phyloP scores from a whole-genome alignment of 1,284 basidiomycete species.

The Xerocomus minutiporus region DNA sequence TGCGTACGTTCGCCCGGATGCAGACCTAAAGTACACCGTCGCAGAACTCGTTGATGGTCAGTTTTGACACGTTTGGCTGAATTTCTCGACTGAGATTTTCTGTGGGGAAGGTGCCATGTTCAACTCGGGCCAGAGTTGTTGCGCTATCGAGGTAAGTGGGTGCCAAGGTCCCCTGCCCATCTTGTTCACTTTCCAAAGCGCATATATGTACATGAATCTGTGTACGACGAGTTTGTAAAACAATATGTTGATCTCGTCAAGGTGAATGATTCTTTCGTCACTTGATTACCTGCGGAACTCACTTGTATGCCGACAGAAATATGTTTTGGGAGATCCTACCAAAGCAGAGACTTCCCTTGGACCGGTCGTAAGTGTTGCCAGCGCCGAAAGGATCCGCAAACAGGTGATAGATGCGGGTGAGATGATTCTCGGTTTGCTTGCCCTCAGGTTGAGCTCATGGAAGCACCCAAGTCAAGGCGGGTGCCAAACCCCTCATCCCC shows the following conservation, averaged over 20 bases:
- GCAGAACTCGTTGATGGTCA: conserved; percentile 84
- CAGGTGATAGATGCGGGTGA: conserved; percentile 81
- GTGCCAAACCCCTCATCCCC: conserved; percentile 75
- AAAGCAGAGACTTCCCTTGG: conserved; percentile 73
- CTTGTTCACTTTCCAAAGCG: conserved; percentile 47
- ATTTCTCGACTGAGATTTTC: neutral
- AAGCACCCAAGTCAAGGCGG: conserved; percentile 56
- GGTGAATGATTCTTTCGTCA: conserved; percentile 34
- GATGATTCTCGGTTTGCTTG: neutral
- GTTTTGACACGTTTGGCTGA: neutral
- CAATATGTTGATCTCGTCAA: conserved; percentile 72
- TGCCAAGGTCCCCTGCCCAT: neutral
- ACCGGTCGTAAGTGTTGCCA: conserved; percentile 85
- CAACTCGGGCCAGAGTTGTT: conserved; percentile 94
- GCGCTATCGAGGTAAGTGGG: conserved; percentile 65
- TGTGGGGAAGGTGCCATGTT: conserved; percentile 71
- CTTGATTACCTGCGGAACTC: neutral
- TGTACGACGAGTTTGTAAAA: conserved; percentile 81
- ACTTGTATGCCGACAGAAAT: conserved; percentile 42
- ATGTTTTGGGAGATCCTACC: conserved; percentile 85
- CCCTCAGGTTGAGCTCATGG: neutral
- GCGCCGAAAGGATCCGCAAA: conserved; percentile 78
- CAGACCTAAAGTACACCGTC: conserved; percentile 78
- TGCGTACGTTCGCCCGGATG: conserved; percentile 87
- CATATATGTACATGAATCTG: conserved; percentile 86